Evolutionary conservation across 106 monocot genomes (phyloP), one percentile per base, ranked within the genome.

Genomic region (Iris macrosiphon): DNA sequence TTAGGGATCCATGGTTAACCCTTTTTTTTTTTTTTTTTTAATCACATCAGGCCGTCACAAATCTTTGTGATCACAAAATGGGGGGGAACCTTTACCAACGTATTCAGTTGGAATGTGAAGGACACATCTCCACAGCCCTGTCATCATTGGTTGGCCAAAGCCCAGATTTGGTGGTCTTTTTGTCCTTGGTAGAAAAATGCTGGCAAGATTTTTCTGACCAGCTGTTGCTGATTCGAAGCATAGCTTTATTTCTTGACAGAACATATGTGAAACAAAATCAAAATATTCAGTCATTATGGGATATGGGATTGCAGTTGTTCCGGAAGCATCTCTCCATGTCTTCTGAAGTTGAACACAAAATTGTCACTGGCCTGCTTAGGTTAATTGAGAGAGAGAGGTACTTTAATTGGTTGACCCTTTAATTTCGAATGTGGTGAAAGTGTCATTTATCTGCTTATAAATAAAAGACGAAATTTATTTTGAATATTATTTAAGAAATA

Each of bases 121-220:
- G 63, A 25, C 87, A 99, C 69, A 87, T 92, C 58, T 80, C 87
- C 25, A 58, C 50, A 34, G 77, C 78, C 40, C 54, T 99, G 19
- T 72, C 68, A 10, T 81, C 80, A 42, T 65, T 99, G 55, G 87
- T 87, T 64, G 83, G 98, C 14, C 98, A 99, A 67, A 92, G 98
- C 65, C 91, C 91, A 43, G 98, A 99, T 69, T 67, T 92, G 52
- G 87, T 81, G 20, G 98, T 99, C 32, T 99, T 99, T 73, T 71
- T 99, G 48, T 83, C 83, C 56, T 58, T 87, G 39, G 87, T 99
- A 6, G 89, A 87, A 60, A 99, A 87, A 66, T 81, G 92, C 54
- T 99, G 98, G 98, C 98, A 99, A 52, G 98, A 99, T 47, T 81
- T 99, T 52, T 99, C 91, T 46, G 98, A 91, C 48, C 98, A 99